Percentiles rank a stretch among this genome's conserved stretches.
Conservation (phyloP, 345 rosid genomes). For the Populus simonii region DNA sequence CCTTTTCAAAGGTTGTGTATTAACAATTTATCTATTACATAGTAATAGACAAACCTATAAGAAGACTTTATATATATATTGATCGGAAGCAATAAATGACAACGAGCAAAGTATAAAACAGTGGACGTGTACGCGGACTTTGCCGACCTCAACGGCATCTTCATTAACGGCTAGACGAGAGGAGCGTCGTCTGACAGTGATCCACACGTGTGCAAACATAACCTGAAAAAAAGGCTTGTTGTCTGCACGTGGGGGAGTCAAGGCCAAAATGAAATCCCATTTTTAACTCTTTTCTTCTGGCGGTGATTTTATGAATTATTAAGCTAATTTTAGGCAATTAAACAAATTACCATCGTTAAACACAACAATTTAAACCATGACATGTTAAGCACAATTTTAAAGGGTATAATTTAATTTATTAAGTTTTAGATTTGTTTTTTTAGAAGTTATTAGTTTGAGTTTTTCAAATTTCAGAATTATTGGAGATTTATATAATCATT, state of each 20-base stretch:
- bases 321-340: neutral
- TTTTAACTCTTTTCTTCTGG: neutral
- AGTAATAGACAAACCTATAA: too few relatives aligned
- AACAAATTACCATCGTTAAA: neutral
- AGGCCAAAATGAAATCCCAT: too few relatives aligned
- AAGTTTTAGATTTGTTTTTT: rapidly evolving
- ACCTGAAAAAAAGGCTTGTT: too few relatives aligned
- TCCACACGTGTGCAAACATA: conserved; percentile 11
- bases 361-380: neutral
- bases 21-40: too few relatives aligned
- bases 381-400: too few relatives aligned
- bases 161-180: conserved; percentile 8
- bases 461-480: rapidly evolving
- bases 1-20: too few relatives aligned
- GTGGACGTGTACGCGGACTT: neutral
- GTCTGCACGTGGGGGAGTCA: too few relatives aligned
- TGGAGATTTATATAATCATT: rapidly evolving
- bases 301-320: conserved; percentile 9
- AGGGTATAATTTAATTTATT: rapidly evolving
- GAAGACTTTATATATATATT: too few relatives aligned
- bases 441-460: rapidly evolving
- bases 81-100: neutral
- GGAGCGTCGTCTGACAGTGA: neutral
- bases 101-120: neutral
- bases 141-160: conserved; percentile 16